These are phyloP conservation scores for Coffea humblotiana DNA, from an alignment of 305 asterid species.

Conservation along the genomic window DNA sequence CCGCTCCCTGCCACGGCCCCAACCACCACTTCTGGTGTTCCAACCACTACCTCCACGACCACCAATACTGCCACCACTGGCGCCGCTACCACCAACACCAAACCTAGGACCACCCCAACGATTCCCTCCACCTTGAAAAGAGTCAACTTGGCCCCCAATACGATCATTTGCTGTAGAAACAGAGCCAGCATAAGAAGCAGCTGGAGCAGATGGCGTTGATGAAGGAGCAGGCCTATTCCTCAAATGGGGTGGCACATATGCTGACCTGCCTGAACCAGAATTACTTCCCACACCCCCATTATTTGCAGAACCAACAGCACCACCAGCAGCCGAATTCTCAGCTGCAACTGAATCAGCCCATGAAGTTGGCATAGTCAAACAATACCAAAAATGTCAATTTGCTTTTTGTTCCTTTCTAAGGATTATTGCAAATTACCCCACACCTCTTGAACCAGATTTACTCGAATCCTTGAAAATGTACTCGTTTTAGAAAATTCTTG, in stretches of 20 bases:
- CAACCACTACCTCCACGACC: constrained; percentile 56
- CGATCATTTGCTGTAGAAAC: constrained; percentile 47
- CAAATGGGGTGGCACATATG: constrained; percentile 88
- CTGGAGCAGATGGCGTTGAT: constrained; percentile 45
- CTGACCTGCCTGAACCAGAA: constrained; percentile 28
- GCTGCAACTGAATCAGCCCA: constrained; percentile 81
- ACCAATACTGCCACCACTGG: constrained; percentile 30
- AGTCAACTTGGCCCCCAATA: constrained; percentile 52
- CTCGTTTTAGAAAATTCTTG: constrained; percentile 21
- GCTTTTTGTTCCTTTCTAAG: neutral
- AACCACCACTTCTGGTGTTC: constrained; percentile 61
- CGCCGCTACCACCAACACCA: constrained; percentile 39
- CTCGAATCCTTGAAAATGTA: constrained; percentile 15
- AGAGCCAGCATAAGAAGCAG: constrained; percentile 45
- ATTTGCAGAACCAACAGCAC: constrained; percentile 38
- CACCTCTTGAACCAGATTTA: neutral
- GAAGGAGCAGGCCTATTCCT: constrained; percentile 71
- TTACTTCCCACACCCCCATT: constrained; percentile 34
- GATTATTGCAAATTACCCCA: neutral
- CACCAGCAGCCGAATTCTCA: constrained; percentile 54
- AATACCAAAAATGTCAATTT: constrained; percentile 29
- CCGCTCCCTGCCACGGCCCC: constrained; percentile 72
- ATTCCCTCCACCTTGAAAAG: constrained; percentile 41
- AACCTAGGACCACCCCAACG: constrained; percentile 53
- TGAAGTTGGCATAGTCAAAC: constrained; percentile 76